Evolutionary conservation across 129 eudicot genomes (phyloP), one percentile per base, ranked within the genome.

Genomic region (Flaveria bidentis): DNA sequence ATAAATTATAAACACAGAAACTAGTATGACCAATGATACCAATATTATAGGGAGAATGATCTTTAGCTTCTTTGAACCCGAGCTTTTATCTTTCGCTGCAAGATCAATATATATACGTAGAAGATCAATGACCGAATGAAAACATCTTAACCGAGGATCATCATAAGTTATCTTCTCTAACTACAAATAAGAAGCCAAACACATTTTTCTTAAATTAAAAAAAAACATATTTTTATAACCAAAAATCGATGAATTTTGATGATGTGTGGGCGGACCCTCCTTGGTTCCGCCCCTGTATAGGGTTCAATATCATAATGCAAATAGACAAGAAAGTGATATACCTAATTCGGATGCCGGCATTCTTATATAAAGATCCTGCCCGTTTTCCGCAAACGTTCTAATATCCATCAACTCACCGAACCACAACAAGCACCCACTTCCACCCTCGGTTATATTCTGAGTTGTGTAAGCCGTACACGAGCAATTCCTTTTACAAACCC

Each of bases 371-470:
- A 85, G 70, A 73, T 81, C 84, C 71, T 85, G 88, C 62, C 88
- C 86, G 25, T 78, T 81, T 60, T 69, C 83, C 3, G 69, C 25
- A 20, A 65, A 78, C 1, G 70, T 47, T 60, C 75, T 78, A 16
- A 78, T 68, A 69, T 85, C 88, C 6, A 74, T 28, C 51, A 85
- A 56, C 9, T 74, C 74, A 18, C 77, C 86, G 11, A 85, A 76
- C 88, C 88, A 85, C 58, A 77, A 16, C 77, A 85, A 61, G 67
- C 88, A 85, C 6, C 88, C 88, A n/a, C 75, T 85, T 69, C 85
- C 87, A 6, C 69, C 50, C 12, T 28, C 65, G 3, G 75, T 78
- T 30, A 85, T 57, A 53, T 85, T 77, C 73, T 75, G 66, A 25
- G 71, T 85, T 5, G 86, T 23, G 17, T 85, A 85, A 55, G 83